These are phyloP conservation scores for Neonectria ditissima DNA, from an alignment of 2,329 filamentous ascomycete species.

Conservation along the genomic window DNA sequence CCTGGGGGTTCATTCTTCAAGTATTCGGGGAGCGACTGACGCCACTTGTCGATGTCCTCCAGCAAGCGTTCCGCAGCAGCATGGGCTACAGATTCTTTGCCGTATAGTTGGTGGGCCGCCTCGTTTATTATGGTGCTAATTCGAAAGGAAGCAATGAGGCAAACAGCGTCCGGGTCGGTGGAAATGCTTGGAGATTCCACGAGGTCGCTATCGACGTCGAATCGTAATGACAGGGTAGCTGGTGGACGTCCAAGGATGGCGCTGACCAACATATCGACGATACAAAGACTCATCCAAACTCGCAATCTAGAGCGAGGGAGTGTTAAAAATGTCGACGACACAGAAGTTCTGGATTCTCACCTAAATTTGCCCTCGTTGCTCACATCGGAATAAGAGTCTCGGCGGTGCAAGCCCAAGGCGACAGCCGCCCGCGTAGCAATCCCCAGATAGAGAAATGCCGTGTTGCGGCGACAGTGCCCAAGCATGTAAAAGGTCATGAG, in stretches of 20 bases:
- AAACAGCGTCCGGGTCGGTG: slow-evolving; percentile 40
- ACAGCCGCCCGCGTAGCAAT: slow-evolving; percentile 69
- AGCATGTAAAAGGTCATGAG: slow-evolving; percentile 81
- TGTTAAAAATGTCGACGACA: not conserved
- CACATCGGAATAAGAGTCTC: slow-evolving; percentile 37
- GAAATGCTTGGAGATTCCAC: slow-evolving; percentile 27
- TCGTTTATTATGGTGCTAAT: slow-evolving; percentile 59
- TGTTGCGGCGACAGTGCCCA: slow-evolving; percentile 69
- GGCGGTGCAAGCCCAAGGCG: slow-evolving; percentile 65
- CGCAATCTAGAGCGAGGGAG: slow-evolving; percentile 46
- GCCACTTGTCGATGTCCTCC: slow-evolving; percentile 59
- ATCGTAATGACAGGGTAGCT: slow-evolving; percentile 41
- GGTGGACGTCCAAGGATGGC: slow-evolving; percentile 54
- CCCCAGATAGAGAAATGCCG: slow-evolving; percentile 73
- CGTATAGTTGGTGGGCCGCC: slow-evolving; percentile 57
- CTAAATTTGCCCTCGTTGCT: slow-evolving; percentile 34
- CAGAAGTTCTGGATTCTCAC: slow-evolving; percentile 16
- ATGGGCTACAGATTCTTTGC: slow-evolving; percentile 49
- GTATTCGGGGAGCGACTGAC: slow-evolving; percentile 55
- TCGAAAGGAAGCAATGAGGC: slow-evolving; percentile 55
- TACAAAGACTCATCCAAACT: slow-evolving; percentile 53
- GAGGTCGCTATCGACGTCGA: slow-evolving; percentile 18
- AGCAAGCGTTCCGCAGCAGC: slow-evolving; percentile 55
- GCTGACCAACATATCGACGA: slow-evolving; percentile 54
- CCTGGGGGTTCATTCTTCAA: slow-evolving; percentile 31